Percentiles rank a stretch among this genome's conserved stretches.
phyloP scores from a whole-genome alignment of 2,329 filamentous ascomycete species.

The Pseudogymnoascus sp. region DNA sequence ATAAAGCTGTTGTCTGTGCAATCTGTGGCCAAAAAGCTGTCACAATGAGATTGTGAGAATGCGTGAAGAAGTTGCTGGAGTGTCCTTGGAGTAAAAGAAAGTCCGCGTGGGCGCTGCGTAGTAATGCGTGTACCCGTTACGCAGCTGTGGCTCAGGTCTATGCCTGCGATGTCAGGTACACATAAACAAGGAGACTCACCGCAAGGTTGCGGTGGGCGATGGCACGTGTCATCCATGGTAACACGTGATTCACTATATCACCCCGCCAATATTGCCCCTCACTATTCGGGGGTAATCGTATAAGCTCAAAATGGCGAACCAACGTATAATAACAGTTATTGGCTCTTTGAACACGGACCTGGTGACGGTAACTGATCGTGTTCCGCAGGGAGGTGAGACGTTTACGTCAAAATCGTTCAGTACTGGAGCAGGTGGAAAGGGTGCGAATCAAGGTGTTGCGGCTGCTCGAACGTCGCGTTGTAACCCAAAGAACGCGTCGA shows the following conservation, averaged over 20 bases:
- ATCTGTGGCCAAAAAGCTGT: neutral
- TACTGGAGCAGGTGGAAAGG: constrained; percentile 83
- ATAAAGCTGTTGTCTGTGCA: constrained; percentile 10
- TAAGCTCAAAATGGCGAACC: constrained; percentile 18
- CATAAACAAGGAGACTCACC: neutral
- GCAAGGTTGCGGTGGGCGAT: neutral
- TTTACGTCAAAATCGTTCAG: constrained; percentile 70
- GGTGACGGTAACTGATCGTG: constrained; percentile 75
- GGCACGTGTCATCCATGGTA: neutral
- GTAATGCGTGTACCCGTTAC: constrained; percentile 4
- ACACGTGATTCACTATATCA: neutral
- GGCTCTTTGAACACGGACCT: constrained; percentile 95
- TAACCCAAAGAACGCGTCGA: constrained; percentile 27
- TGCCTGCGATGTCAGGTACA: constrained; percentile 10
- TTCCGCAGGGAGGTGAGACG: constrained; percentile 80
- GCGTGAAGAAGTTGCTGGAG: neutral
- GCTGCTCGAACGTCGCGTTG: constrained; percentile 71
- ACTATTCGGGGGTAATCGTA: neutral
- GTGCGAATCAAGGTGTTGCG: constrained; percentile 89
- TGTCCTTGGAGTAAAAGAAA: neutral
- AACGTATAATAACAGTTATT: constrained; percentile 61
- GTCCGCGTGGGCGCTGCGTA: neutral
- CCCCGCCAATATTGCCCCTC: neutral
- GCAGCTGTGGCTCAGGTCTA: neutral
- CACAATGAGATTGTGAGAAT: neutral